Evolutionary conservation across 1,284 basidiomycete genomes (phyloP).

Genomic region (Clitocybe nebularis): DNA sequence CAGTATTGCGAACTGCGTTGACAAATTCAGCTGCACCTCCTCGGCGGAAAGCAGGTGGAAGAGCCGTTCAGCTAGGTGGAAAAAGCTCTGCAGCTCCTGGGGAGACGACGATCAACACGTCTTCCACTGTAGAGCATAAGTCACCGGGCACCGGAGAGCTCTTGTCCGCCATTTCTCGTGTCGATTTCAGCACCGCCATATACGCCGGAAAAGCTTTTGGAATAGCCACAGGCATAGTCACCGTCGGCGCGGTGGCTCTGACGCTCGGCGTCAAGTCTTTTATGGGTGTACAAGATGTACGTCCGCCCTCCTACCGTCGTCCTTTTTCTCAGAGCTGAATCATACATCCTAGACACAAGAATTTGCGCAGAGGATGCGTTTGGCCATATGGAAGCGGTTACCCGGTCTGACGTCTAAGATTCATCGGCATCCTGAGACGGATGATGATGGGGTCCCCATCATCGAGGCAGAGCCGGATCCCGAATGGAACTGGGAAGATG

Average conservation of each 20-base stretch:
- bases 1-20: conserved; percentile 18
- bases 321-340: not conserved
- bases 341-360: conserved; percentile 41
- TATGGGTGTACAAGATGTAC: conserved; percentile 34
- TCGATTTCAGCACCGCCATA: conserved; percentile 30
- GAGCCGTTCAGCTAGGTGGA: not conserved
- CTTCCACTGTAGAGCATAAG: conserved; percentile 18
- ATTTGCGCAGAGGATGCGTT: conserved; percentile 52
- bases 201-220: conserved; percentile 36
- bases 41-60: conserved; percentile 15
- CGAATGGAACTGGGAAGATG: conserved; percentile 47
- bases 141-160: conserved; percentile 25
- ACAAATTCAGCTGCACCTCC: conserved; percentile 15
- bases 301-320: conserved; percentile 14
- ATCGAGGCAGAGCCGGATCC: conserved; percentile 15
- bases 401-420: conserved; percentile 49
- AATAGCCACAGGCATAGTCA: conserved; percentile 36
- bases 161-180: conserved; percentile 28
- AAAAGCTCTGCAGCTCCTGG: not conserved
- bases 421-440: conserved; percentile 36
- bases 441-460: conserved; percentile 23
- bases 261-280: conserved; percentile 28
- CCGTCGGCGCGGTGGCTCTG: conserved; percentile 25
- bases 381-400: conserved; percentile 37
- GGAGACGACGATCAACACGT: conserved; percentile 2